A percentile compares a stretch with the other conserved stretches of the same genome.
Evolutionary conservation across 1,284 basidiomycete species (phyloP).

Genomic region (Ustilago loliicola): DNA sequence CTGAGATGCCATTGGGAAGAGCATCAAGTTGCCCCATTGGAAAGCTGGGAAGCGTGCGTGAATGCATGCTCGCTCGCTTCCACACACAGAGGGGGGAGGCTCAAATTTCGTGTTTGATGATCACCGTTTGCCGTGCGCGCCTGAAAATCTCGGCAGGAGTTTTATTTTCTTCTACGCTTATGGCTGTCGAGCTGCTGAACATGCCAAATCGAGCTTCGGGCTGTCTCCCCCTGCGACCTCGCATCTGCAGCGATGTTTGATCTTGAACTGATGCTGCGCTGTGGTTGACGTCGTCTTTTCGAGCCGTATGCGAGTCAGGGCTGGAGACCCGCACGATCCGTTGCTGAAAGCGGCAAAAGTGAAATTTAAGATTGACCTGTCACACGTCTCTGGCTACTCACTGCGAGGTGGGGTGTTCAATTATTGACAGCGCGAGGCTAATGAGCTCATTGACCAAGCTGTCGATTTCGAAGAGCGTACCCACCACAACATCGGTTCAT

Average conservation of each 20-base stretch:
- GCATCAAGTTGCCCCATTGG: background rate
- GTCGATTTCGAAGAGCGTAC: background rate
- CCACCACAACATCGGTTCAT: background rate
- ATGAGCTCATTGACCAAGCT: background rate
- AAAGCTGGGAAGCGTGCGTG: background rate
- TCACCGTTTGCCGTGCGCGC: background rate
- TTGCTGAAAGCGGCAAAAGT: background rate
- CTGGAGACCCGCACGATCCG: background rate
- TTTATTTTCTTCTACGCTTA: background rate
- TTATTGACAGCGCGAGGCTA: background rate
- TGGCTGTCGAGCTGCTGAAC: background rate
- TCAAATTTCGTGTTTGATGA: background rate
- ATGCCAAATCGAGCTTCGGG: background rate
- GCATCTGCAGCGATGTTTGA: background rate
- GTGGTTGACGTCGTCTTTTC: background rate
- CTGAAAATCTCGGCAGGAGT: conserved; percentile 4
- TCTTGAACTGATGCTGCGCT: background rate
- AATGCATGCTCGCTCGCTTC: conserved; percentile 2
- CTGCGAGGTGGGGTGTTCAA: background rate
- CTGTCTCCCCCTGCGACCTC: background rate
- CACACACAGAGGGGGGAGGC: background rate
- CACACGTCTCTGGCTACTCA: conserved; percentile 27
- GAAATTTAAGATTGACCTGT: conserved; percentile 30
- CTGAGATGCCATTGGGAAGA: background rate
- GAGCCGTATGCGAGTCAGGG: background rate